Evolutionary conservation across 257 asterid genomes (phyloP), one percentile per base, ranked within the genome.

Genomic region (Fraxinus excelsior): DNA sequence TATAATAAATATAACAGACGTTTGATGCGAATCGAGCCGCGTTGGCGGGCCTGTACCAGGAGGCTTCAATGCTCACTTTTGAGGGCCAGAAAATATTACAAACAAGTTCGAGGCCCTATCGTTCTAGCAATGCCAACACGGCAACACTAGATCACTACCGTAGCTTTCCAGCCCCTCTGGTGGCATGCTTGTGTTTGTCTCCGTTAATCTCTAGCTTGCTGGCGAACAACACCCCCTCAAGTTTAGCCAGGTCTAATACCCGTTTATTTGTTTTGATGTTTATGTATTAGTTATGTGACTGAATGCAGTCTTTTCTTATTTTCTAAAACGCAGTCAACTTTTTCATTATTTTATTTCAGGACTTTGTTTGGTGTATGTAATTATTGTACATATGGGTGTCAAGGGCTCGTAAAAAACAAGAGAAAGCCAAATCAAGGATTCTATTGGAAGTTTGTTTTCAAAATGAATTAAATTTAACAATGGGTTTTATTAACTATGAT

Each of bases 71-170:
- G 91, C 79, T 88, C 72, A 79, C 85, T 7, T 88, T 88, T 38
- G 92, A 88, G 82, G 92, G 91, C 40, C 84, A 84, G 84, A 84
- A 83, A 84, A 74, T 49, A 88, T 86, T 28, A 77, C 75, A 2
- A 74, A 80, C 5, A 86, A 88, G 74, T 85, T 88, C 70, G 79
- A 84, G 34, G 7, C 73, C 68, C 81, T 88, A 14, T 88, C 90
- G 5, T 88, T 86, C 76, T 91, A 86, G 83, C 89, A 86, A 82
- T 88, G 92, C 79, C 80, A 88, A 76, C 92, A 88, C 68, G 92
- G 78, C 80, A 88, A 76, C 92, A 88, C 68, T 71, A 21, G 4
- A 83, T 86, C 81, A 74, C 87, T 72, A 88, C 92, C 66, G 87
- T 85, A 34, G 92, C 86, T 78, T 88, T 84, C 78, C 92, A 88